A percentile compares a stretch with the other conserved stretches of the same genome.
These are phyloP conservation scores for Cyclotella baltica DNA, from an alignment of 108 stramenopile species.

Conservation along the genomic window DNA sequence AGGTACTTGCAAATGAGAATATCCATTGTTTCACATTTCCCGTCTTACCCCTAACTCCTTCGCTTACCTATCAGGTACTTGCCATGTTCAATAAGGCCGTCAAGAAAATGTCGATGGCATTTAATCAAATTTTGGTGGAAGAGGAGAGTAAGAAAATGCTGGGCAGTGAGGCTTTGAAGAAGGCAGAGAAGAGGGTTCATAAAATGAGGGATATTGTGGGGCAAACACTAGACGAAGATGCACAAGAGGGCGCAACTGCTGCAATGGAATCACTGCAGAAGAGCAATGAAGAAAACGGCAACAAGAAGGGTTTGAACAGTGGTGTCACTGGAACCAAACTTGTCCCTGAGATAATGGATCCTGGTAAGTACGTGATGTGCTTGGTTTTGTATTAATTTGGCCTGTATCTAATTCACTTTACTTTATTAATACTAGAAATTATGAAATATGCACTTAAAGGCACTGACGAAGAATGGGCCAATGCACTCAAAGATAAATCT, in stretches of 20 bases:
- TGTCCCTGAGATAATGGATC: conserved; percentile 73
- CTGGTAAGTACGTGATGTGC: conserved; percentile 16
- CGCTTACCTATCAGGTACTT: conserved; percentile 89
- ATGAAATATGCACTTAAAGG: conserved; percentile 90
- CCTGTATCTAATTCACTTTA: neutral
- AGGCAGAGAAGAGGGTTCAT: conserved; percentile 57
- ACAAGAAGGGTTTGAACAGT: conserved; percentile 24
- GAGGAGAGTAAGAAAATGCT: conserved; percentile 74
- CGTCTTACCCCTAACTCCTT: too few species aligned
- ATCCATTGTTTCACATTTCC: too few species aligned
- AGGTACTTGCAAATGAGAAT: conserved; percentile 95
- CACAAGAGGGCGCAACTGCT: conserved; percentile 66
- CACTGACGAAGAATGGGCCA: conserved; percentile 82
- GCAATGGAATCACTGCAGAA: conserved; percentile 64
- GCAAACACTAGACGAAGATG: conserved; percentile 87
- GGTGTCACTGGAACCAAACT: conserved; percentile 53
- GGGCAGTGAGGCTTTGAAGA: conserved; percentile 68
- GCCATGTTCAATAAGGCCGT: conserved; percentile 98
- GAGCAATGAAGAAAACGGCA: conserved; percentile 10
- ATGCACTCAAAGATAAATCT: conserved; percentile 70
- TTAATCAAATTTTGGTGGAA: conserved; percentile 80
- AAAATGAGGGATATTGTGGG: conserved; percentile 72
- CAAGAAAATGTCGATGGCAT: conserved; percentile 85
- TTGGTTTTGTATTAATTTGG: too few species aligned
- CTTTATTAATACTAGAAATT: conserved; percentile 42